Evolutionary conservation across 1,284 basidiomycete genomes (phyloP).

Genomic region (Pholiota adiposa): DNA sequence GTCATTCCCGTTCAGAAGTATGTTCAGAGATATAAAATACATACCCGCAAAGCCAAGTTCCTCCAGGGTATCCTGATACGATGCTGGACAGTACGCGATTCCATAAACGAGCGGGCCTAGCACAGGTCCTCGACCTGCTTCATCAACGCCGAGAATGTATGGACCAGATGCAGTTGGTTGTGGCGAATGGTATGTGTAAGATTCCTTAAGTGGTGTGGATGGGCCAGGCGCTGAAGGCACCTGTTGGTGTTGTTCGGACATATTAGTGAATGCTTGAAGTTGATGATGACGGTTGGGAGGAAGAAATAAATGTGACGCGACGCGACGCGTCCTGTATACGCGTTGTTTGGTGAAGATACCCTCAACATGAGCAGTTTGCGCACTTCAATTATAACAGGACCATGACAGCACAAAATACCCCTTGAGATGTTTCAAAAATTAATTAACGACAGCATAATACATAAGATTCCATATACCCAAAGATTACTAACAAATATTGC

Average conservation of each 20-base stretch:
- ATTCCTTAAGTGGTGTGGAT: constrained; percentile 62
- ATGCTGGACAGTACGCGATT: constrained; percentile 87
- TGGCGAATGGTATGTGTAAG: constrained; percentile 85
- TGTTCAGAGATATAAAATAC: constrained; percentile 6
- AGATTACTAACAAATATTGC: too few species aligned
- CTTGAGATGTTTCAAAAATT: too few species aligned
- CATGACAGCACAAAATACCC: too few species aligned
- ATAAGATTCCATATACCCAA: too few species aligned
- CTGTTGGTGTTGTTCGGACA: constrained; percentile 34
- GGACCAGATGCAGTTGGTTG: constrained; percentile 65
- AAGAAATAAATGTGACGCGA: neutral
- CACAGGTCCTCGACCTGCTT: constrained; percentile 94
- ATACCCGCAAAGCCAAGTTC: constrained; percentile 88
- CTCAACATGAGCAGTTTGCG: too few species aligned
- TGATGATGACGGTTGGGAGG: neutral
- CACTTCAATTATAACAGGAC: too few species aligned
- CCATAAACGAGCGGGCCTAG: constrained; percentile 96
- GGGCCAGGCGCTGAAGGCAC: constrained; percentile 61
- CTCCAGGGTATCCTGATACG: constrained; percentile 79
- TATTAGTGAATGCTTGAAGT: constrained; percentile 7
- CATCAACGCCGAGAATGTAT: constrained; percentile 95
- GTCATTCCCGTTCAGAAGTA: neutral
- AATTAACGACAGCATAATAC: too few species aligned
- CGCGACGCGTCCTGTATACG: constrained; percentile 20
- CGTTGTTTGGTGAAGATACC: constrained; percentile 18